These are phyloP conservation scores for Ceratobasidium sp. DNA, from an alignment of 1,284 basidiomycete species.

Conservation along the genomic window DNA sequence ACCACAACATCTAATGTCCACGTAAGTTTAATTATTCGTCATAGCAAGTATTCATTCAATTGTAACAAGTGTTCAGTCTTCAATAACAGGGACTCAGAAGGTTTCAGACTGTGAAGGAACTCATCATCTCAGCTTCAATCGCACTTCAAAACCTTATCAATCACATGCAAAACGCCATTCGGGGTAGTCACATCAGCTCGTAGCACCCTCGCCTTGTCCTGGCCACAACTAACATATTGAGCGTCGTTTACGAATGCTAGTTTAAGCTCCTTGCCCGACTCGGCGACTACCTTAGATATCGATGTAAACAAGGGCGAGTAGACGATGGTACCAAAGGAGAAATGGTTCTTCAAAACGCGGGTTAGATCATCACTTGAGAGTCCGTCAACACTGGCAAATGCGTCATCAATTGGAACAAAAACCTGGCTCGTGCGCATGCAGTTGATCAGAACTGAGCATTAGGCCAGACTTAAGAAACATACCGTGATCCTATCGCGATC, in stretches of 20 bases:
- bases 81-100: neutral
- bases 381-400: neutral
- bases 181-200: conserved; percentile 5
- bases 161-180: conserved; percentile 22
- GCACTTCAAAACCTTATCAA: conserved; percentile 30
- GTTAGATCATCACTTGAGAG: conserved; percentile 6
- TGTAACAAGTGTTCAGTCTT: neutral
- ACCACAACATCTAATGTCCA: no score
- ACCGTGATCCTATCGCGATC: neutral
- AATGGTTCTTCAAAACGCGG: neutral
- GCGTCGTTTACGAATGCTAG: neutral
- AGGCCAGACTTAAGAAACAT: neutral
- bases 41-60: neutral
- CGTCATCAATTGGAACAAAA: conserved; percentile 28
- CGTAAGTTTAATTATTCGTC: no score
- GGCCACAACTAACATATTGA: neutral
- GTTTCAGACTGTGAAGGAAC: no score
- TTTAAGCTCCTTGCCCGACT: conserved; percentile 15
- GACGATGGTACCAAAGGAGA: neutral
- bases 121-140: neutral
- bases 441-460: neutral
- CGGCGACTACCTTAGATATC: neutral
- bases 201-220: conserved; percentile 1
- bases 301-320: neutral
- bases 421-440: neutral